Evolutionary conservation across 2,329 filamentous ascomycete species (phyloP), one percentile per base, ranked within the genome.

Genomic region (Phaeosphaeriaceae sp.): DNA sequence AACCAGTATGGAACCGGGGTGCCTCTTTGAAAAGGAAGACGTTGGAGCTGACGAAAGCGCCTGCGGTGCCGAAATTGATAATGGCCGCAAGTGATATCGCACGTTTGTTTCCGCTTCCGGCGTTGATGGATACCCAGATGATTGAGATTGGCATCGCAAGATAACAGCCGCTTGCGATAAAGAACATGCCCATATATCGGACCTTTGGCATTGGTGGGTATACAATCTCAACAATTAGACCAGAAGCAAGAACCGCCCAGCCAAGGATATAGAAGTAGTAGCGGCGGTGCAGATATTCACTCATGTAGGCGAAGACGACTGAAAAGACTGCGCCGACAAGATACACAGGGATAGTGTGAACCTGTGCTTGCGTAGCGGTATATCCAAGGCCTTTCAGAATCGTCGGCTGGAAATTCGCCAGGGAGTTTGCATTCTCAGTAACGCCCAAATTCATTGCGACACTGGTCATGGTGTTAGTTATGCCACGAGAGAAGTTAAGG

Each of bases 101-200:
- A 6, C 60, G 61, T 35, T 67, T 64, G 26, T 64, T 73, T 3
- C 65, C 66, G 18, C 56, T 62, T 1, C 58, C 60, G 58, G 55
- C 63, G 72, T 77, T 85, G 59, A 85, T 83, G 18, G 83, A 73
- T 0, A 78, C 80, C 83, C 82, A 85, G 7, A 78, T 78, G 28
- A 85, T 64, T 63, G 81, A 82, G 0, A 81, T 78, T 0, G 82
- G 81, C 0, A 83, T 82, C 7, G 79, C 80, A 0, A 81, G 80
- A 64, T 83, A 84, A 1, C 78, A 80, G 6, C 82, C 82, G 1
- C 77, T 64, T 4, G 80, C 77, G 23, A 80, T 78, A 47, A 84
- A 79, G 61, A 80, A 83, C 26, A 84, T 74, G 18, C 79, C 81
- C 65, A 78, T 77, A 55, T 81, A 81, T 7, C 76, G 71, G 18